These are phyloP conservation scores for Debaryomyces sp. DNA, from an alignment of 1,139 yeast genomes.

Conservation along the genomic window DNA sequence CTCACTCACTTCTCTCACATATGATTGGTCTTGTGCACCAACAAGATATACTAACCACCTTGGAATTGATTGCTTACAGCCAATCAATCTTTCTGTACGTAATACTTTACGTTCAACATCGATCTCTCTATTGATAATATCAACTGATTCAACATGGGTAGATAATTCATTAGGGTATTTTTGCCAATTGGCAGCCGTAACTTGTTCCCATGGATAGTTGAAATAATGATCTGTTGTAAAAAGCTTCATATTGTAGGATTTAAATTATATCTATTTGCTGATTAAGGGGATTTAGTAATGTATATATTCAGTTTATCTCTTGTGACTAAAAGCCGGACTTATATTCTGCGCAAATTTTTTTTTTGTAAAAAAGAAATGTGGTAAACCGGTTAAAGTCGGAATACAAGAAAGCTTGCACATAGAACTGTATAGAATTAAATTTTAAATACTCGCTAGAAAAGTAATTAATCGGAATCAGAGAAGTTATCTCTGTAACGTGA, in stretches of 20 bases:
- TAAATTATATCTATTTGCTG: neutral
- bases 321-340: neutral
- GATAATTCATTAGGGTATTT: slow-evolving; percentile 93
- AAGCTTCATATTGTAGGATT: slow-evolving; percentile 63
- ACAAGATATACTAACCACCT: slow-evolving; percentile 74
- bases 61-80: slow-evolving; percentile 88
- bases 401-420: neutral
- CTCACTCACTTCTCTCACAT: slow-evolving; percentile 86
- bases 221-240: slow-evolving; percentile 71
- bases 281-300: neutral
- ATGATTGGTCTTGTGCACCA: slow-evolving; percentile 75
- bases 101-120: slow-evolving; percentile 58
- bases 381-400: slow-evolving; percentile 1
- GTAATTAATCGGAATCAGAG: slow-evolving; percentile 8
- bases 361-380: slow-evolving; percentile 1
- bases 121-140: slow-evolving; percentile 74
- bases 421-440: neutral
- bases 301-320: neutral
- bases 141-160: slow-evolving; percentile 95
- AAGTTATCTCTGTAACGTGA: slow-evolving; percentile 7
- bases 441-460: neutral
- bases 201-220: slow-evolving; percentile 89
- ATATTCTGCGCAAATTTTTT: slow-evolving; percentile 1
- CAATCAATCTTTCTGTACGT: slow-evolving; percentile 83
- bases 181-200: slow-evolving; percentile 95